Percentiles rank a stretch among this genome's conserved stretches.
Evolutionary conservation across 345 rosid genomes (phyloP).

Genomic region (Mangifera indica): DNA sequence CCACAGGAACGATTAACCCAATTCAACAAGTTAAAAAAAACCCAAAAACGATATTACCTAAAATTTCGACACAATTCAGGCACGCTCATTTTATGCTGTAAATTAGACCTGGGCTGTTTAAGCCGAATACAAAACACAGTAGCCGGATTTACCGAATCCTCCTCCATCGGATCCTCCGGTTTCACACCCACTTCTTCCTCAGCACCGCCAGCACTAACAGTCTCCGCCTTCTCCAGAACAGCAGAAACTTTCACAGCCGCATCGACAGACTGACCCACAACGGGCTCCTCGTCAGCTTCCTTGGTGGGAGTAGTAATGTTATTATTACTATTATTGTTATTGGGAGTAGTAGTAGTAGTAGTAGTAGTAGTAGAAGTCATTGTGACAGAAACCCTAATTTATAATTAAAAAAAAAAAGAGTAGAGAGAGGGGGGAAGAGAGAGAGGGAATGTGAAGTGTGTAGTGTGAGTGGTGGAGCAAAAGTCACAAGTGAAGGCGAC

Average conservation of each 20-base stretch:
- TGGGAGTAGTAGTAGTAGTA: not conserved
- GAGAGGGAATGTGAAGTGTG: slow-evolving; percentile 6
- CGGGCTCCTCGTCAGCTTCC: slow-evolving; percentile 36
- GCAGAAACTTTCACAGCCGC: not conserved
- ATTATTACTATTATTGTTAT: slow-evolving; percentile 12
- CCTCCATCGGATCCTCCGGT: slow-evolving; percentile 66
- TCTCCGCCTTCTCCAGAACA: slow-evolving; percentile 17
- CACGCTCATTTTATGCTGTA: slow-evolving; percentile 86
- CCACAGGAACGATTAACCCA: not conserved
- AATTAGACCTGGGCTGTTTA: slow-evolving; percentile 79
- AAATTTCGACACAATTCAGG: slow-evolving; percentile 90
- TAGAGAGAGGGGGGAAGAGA: slow-evolving; percentile 31
- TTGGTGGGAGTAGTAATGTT: slow-evolving; percentile 3
- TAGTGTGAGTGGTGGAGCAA: slow-evolving; percentile 41
- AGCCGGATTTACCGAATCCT: slow-evolving; percentile 72
- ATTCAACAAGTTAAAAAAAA: not conserved
- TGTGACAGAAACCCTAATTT: slow-evolving; percentile 48
- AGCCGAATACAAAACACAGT: slow-evolving; percentile 85
- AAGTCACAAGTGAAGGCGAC: slow-evolving; percentile 96
- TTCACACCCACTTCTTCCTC: slow-evolving; percentile 40
- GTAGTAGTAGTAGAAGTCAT: slow-evolving; percentile 35
- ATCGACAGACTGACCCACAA: slow-evolving; percentile 29
- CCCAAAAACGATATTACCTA: slow-evolving; percentile 42
- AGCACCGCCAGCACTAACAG: not conserved
- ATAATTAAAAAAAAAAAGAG: slow-evolving; percentile 21